Evolutionary conservation across 129 eudicot species (phyloP), one percentile per base, ranked within the genome.

Genomic region (Calendula officinalis): DNA sequence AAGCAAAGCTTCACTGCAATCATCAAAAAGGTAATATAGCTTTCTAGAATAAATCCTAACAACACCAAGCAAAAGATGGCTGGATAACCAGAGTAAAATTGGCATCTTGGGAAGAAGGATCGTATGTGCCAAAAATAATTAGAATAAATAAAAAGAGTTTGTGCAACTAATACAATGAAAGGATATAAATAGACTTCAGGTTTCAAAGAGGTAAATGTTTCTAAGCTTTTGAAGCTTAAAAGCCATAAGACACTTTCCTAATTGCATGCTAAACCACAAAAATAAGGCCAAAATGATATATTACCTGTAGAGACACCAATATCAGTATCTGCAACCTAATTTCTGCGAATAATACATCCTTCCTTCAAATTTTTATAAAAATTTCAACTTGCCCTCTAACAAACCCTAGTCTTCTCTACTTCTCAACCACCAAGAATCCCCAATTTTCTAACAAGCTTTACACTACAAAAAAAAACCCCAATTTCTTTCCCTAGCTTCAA

Each of bases 31-130:
- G 75, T 94, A 94, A 66, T 80, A 80, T 66, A 94, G 97, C 77
- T 94, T 88, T 77, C 79, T 81, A 9, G 91, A 83, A 76, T 94
- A 94, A 62, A 94, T 94, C 71, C 99, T 80, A 79, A 94, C 99
- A 66, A 94, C 99, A 7, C 99, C 99, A 75, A 94, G 92, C 81
- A 94, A 68, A 74, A 94, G 96, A 82, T 94, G 97, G 81, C 99
- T 89, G 55, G 97, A 88, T 81, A 94, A 67, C 47, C 99, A 89
- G 53, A 94, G 90, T 13, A 97, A 97, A 54, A 94, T 94, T 3
- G 99, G 99, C 60, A 94, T 92, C 64, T 94, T 95, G 11, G 99
- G 99, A 51, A 58, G 83, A 34, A 94, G 83, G 62, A 94, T 94
- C 4, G 95, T 86, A 57, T 94, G 97, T 94, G 99, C 66, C 27